Percentiles rank a stretch among this genome's conserved stretches.
phyloP scores from a whole-genome alignment of 2,329 filamentous ascomycete genomes.

The Aspergillus sp. region DNA sequence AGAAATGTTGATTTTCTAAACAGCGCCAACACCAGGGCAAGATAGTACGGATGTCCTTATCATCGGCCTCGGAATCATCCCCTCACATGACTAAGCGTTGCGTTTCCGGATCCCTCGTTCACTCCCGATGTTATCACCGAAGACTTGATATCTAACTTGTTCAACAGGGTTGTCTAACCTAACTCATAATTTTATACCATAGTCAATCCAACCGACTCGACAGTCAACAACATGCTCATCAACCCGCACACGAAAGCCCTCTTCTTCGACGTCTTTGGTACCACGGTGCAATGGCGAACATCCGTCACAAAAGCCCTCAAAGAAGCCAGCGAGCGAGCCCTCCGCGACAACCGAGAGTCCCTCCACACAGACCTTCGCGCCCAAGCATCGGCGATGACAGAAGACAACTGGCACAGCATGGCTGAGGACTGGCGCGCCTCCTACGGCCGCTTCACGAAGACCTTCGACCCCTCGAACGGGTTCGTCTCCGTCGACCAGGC shows the following conservation, averaged over 20 bases:
- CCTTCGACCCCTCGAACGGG: slow-evolving; percentile 39
- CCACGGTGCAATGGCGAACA: slow-evolving; percentile 77
- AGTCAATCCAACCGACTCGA: neutral
- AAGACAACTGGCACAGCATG: slow-evolving; percentile 66
- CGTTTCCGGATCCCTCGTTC: neutral
- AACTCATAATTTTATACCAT: neutral
- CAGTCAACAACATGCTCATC: slow-evolving; percentile 27
- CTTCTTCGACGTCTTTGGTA: slow-evolving; percentile 52
- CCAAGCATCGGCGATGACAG: slow-evolving; percentile 56
- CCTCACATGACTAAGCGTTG: neutral
- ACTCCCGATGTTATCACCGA: neutral
- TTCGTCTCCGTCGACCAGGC: slow-evolving; percentile 77
- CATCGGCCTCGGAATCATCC: neutral
- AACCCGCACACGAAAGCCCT: slow-evolving; percentile 29
- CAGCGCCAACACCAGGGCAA: neutral
- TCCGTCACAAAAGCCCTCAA: slow-evolving; percentile 66
- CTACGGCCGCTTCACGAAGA: slow-evolving; percentile 66
- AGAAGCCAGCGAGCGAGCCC: slow-evolving; percentile 52
- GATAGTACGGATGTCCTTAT: neutral
- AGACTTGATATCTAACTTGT: neutral
- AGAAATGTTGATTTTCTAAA: too few relatives aligned
- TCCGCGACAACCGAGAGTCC: slow-evolving; percentile 52
- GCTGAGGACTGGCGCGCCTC: slow-evolving; percentile 71
- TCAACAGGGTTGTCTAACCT: neutral
- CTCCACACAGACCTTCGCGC: slow-evolving; percentile 54